Base-by-base conservation (phyloP, 176 grass and related monocot species). In the Carex cristatella region DNA sequence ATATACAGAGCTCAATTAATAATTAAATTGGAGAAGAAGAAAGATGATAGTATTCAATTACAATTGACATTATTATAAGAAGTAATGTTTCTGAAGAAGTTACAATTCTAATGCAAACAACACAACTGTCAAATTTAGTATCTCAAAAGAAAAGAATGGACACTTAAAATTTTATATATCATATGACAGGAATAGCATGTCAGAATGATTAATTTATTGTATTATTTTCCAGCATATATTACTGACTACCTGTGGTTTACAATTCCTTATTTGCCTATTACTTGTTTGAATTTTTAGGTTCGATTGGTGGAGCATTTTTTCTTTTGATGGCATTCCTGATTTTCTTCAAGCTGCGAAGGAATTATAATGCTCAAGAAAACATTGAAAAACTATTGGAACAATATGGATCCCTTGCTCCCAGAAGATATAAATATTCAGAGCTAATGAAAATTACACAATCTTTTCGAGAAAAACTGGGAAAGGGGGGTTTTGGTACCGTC, bases 401-500 rank as follows among this genome's bases (percentile, higher is more conserved):
- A 35, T 83, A 83, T 31, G 81, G 90, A 62, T 77, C 90, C 1
- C 73, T 94, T 13, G 75, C 90, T 69, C 84, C 85, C 73, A 90
- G 83, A 85, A 86, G 85, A 61, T 94, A 89, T 28, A 92, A 49
- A 5, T 92, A 91, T 48, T 67, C 79, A 16, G 87, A 95, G 33
- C 46, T 82, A 68, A 89, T 59, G 62, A 91, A 88, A 51, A 89
- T 95, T 46, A 91, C 89, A 1, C 79, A 56, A 30, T 91, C 15
- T 54, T 76, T 87, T 0, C 63, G 11, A 16, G 81, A 86, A 14
- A 89, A 88, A 27, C 83, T 95, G 5, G 93, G 93, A 10, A 51
- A 86, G 65, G 91, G 91, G 77, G 93, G 91, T 5, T 95, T 87
- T 75, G 93, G 93, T 28, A 76, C 33, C 0, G 91, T 95, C 15